Evolutionary conservation across 148 eudicot genomes (phyloP), one percentile per base, ranked within the genome.

Genomic region (Rhododendron ferrugineum): DNA sequence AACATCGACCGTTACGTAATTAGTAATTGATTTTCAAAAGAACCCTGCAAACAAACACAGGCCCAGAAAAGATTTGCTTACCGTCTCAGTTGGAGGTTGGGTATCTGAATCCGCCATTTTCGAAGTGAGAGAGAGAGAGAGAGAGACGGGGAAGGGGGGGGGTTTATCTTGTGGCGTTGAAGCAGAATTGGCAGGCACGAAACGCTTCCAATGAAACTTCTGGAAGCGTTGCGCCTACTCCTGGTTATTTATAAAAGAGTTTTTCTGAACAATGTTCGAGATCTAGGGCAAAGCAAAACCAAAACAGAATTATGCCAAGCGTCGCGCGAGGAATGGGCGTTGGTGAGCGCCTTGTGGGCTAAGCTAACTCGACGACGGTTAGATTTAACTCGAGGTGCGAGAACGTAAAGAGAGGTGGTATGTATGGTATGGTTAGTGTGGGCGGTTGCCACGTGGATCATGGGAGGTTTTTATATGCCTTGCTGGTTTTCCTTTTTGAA

Each of bases 71-170:
- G 18, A 6, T 40, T 42, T 23, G 54, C 2, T 40, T 80, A 84
- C 86, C 85, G 76, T 13, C 28, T 54, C 74, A 0, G 81, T 22
- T 7, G 88, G 77, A 7, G 72, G 88, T 18, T 46, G 49, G 26
- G 82, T 42, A 52, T 89, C 86, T 18, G 88, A 82, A 70, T 89
- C 90, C 9, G 85, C 89, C 90, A 89, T 89, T 56, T 18, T 22
- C n/a, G 13, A 54, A 77, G 32, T 20, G 62, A 0, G 10, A 7
- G 11, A 1, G 40, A 32, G 28, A 3, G 14, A 13, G 54, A 47
- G 6, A 14, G 36, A 11, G 49, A 30, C 6, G 26, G 16, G 44
- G 44, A 50, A n/a, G 54, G 50, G 34, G 34, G 6, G 4, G 1
- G 44, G 44, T 40, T 40, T 40, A 40, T 11, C 6, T 22, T 23